phyloP scores from a whole-genome alignment of 345 rosid genomes.

The Carallia brachiata region DNA sequence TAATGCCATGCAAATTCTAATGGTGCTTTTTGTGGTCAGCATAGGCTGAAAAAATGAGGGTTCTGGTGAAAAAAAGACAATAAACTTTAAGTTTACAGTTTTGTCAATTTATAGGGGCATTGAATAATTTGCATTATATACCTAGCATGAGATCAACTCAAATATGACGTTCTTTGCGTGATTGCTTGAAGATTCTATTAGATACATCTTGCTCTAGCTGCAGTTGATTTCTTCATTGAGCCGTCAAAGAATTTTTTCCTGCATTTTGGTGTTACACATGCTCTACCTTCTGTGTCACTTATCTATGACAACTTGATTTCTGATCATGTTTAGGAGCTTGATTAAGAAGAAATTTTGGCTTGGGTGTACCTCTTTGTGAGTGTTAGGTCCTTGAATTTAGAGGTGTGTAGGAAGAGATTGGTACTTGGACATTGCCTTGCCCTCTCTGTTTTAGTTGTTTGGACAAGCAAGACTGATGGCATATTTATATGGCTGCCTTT shows the following conservation, averaged over 20 bases:
- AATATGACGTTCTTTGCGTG: too few relatives aligned
- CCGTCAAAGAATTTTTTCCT: background rate
- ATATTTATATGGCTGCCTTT: background rate
- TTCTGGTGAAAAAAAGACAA: too few relatives aligned
- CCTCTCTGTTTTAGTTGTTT: conserved; percentile 73
- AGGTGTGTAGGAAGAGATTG: conserved; percentile 83
- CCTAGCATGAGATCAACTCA: too few relatives aligned
- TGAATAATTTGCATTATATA: conserved; percentile 47
- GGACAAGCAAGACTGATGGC: conserved; percentile 55
- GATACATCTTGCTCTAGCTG: too few relatives aligned
- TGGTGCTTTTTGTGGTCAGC: too few relatives aligned
- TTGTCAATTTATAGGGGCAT: too few relatives aligned
- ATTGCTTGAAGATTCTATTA: too few relatives aligned
- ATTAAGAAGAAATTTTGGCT: conserved; percentile 87
- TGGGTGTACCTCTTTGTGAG: conserved; percentile 87
- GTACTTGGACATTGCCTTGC: conserved; percentile 88
- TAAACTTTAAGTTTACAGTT: too few relatives aligned
- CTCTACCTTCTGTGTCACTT: background rate
- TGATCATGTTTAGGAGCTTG: conserved; percentile 63
- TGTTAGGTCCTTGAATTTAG: conserved; percentile 75
- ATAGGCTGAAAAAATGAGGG: too few relatives aligned
- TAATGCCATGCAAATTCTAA: too few relatives aligned
- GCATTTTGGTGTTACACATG: conserved; percentile 6
- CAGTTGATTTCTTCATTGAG: too few relatives aligned
- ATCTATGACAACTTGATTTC: background rate